Evolutionary conservation across 306 rosid species (phyloP).

Genomic region (Acacia acuminata): DNA sequence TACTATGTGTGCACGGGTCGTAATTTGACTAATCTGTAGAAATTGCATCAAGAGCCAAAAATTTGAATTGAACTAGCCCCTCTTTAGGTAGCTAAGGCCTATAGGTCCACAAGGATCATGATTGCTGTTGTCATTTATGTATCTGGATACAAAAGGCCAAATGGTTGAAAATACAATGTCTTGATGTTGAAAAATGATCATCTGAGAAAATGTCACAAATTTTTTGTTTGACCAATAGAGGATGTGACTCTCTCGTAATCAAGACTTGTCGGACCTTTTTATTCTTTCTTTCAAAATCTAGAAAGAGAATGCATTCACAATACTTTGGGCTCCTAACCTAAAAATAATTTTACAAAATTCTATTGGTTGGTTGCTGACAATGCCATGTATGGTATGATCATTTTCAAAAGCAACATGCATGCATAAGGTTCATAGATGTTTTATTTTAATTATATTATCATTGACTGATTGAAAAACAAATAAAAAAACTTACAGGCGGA

Average conservation of each 20-base stretch:
- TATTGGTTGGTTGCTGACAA: background rate
- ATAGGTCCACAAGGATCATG: conserved; percentile 2
- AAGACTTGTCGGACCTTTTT: background rate
- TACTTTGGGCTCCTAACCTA: conserved; percentile 9
- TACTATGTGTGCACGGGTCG: background rate
- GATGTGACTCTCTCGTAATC: background rate
- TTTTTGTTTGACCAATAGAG: background rate
- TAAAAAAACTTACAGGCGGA: conserved; percentile 69
- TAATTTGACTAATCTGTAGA: conserved; percentile 35
- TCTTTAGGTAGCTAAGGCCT: background rate
- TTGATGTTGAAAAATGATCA: conserved; percentile 19
- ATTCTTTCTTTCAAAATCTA: conserved; percentile 23
- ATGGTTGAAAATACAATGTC: conserved; percentile 37
- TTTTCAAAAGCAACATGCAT: background rate
- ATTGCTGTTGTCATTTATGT: conserved; percentile 9
- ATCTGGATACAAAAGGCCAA: conserved; percentile 23
- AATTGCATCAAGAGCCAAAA: background rate
- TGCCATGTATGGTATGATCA: background rate
- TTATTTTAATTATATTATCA: background rate
- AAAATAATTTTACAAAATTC: background rate
- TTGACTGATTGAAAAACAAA: background rate
- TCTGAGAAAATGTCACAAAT: conserved; percentile 5
- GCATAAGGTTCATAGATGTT: background rate
- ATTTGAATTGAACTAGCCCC: background rate
- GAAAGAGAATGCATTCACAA: conserved; percentile 8